Evolutionary conservation across 2,329 filamentous ascomycete genomes (phyloP).

Genomic region (Calonectria fujianensis): DNA sequence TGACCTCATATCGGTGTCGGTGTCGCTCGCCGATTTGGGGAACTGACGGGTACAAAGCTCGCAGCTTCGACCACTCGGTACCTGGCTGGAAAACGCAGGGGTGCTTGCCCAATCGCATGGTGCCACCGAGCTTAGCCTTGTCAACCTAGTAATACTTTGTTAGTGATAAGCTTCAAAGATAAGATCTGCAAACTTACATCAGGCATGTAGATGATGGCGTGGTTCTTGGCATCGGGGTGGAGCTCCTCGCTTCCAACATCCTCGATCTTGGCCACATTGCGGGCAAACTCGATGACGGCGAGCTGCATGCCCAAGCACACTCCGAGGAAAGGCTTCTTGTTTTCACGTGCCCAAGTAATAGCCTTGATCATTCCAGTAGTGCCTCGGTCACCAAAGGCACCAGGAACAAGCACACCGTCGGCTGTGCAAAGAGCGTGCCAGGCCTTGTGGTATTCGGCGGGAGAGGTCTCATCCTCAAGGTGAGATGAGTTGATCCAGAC

Average conservation of each 20-base stretch:
- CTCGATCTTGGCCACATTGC: slow-evolving; percentile 78
- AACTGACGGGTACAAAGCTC: slow-evolving; percentile 81
- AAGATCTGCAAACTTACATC: slow-evolving; percentile 16
- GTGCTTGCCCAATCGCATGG: slow-evolving; percentile 88
- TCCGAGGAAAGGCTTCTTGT: slow-evolving; percentile 88
- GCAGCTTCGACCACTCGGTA: slow-evolving; percentile 86
- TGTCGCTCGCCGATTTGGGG: slow-evolving; percentile 82
- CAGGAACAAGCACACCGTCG: slow-evolving; percentile 72
- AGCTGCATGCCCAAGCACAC: slow-evolving; percentile 96
- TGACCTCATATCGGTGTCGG: slow-evolving; percentile 93
- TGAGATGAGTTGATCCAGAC: slow-evolving; percentile 90
- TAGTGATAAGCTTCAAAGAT: not conserved
- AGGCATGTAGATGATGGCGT: slow-evolving; percentile 93
- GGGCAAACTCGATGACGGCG: slow-evolving; percentile 91
- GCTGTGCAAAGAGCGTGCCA: slow-evolving; percentile 88
- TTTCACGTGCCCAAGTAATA: slow-evolving; percentile 88
- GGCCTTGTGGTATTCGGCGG: slow-evolving; percentile 87
- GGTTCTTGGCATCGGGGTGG: slow-evolving; percentile 74
- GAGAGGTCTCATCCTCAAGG: slow-evolving; percentile 83
- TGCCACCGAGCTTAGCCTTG: slow-evolving; percentile 77
- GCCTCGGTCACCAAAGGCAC: slow-evolving; percentile 87
- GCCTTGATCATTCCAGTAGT: slow-evolving; percentile 93
- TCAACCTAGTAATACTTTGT: slow-evolving; percentile 21
- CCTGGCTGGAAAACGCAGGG: slow-evolving; percentile 84
- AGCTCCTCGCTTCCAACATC: slow-evolving; percentile 75